Evolutionary conservation across 768 basidiomycete species (phyloP).

Genomic region (Phaeotremella skinneri): DNA sequence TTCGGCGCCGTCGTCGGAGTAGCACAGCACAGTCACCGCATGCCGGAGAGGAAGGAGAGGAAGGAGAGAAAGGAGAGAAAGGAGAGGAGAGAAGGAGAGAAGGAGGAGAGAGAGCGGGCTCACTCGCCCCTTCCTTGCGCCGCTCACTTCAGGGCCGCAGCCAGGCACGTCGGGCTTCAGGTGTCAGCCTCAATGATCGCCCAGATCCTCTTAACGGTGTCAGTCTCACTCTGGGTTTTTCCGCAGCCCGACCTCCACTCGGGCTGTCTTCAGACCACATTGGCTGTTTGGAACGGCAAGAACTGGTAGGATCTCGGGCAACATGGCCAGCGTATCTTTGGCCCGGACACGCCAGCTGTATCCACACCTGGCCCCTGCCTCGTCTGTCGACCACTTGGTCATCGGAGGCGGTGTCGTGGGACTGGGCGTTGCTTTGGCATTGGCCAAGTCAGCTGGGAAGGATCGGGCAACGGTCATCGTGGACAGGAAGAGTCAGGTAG

Average conservation of each 20-base stretch:
- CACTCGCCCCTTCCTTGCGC: no score
- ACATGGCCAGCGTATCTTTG: neutral
- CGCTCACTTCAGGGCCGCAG: no score
- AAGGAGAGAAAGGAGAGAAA: no score
- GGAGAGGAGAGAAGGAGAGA: no score
- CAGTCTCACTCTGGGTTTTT: no score
- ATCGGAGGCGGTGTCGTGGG: constrained; percentile 89
- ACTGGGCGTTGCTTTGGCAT: constrained; percentile 74
- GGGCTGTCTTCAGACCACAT: neutral
- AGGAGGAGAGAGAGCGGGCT: no score
- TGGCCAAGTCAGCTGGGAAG: constrained; percentile 63
- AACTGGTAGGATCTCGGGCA: neutral
- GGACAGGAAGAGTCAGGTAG: constrained; percentile 66
- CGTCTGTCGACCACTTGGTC: constrained; percentile 74
- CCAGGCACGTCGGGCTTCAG: no score
- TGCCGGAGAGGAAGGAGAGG: no score
- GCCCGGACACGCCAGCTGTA: constrained; percentile 23
- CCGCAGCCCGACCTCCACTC: neutral
- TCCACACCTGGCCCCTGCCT: constrained; percentile 60
- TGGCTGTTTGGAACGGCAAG: neutral
- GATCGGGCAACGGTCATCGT: constrained; percentile 72
- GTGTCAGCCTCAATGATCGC: no score
- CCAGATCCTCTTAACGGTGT: no score
- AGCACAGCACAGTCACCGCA: no score
- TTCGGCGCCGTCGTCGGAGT: no score